Evolutionary conservation across 192 early-diverging fungal species (phyloP).

Genomic region (Backusella liffmaniae): DNA sequence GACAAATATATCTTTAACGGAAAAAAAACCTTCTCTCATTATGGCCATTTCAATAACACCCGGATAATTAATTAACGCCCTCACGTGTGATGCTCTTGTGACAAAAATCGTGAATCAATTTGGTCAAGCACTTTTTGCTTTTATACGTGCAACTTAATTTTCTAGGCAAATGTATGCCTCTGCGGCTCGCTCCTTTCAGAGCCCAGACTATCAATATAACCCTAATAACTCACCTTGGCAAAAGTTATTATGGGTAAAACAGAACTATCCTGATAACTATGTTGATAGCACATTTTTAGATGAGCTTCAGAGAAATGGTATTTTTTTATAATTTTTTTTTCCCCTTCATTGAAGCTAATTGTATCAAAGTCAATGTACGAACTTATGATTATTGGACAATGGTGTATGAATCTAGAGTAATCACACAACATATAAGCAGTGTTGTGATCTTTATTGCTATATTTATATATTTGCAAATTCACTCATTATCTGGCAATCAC

Average conservation of each 20-base stretch:
- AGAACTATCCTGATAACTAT: constrained; percentile 90
- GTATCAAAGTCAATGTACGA: constrained; percentile 70
- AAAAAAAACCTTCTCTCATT: no score
- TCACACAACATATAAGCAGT: constrained; percentile 84
- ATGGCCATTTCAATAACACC: no score
- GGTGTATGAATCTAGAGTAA: constrained; percentile 69
- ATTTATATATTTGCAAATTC: constrained; percentile 73
- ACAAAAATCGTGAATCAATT: constrained; percentile 30
- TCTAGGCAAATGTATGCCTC: constrained; percentile 6
- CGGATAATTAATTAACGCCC: no score
- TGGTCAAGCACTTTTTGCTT: constrained; percentile 64
- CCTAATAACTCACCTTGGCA: constrained; percentile 58
- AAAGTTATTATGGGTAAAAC: constrained; percentile 83
- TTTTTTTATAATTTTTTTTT: neutral
- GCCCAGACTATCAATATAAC: constrained; percentile 22
- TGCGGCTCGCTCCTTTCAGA: constrained; percentile 6
- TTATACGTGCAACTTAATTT: constrained; percentile 52
- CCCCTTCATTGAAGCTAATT: neutral
- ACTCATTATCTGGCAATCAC: constrained; percentile 51
- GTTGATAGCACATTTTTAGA: constrained; percentile 87
- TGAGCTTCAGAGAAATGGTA: constrained; percentile 87
- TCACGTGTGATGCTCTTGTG: no score
- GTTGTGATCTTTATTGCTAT: constrained; percentile 87
- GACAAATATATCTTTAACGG: no score
- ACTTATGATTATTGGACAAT: constrained; percentile 81